phyloP scores from a whole-genome alignment of 1,284 basidiomycete genomes.

The Rhodotorula sp. region DNA sequence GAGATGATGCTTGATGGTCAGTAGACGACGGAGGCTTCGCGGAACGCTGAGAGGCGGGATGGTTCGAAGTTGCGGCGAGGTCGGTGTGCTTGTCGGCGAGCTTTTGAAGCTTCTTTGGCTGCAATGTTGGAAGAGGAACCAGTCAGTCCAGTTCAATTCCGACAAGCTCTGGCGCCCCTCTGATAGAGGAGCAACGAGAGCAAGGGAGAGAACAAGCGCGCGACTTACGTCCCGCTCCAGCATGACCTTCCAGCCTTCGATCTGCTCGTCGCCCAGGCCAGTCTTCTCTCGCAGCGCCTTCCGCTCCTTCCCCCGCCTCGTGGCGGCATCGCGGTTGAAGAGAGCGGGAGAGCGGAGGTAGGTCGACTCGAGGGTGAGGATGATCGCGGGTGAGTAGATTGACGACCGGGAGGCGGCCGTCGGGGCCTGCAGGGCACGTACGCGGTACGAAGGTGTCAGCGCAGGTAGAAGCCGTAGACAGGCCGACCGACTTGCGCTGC shows the following conservation, averaged over 20 bases:
- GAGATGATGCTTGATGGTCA: background rate
- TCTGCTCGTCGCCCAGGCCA: slow-evolving; percentile 71
- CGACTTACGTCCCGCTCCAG: slow-evolving; percentile 71
- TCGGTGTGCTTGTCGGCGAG: slow-evolving; percentile 19
- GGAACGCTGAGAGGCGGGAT: background rate
- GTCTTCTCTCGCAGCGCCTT: slow-evolving; percentile 64
- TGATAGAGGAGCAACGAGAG: background rate
- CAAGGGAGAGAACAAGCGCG: background rate
- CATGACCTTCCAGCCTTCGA: slow-evolving; percentile 85
- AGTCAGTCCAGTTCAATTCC: no score
- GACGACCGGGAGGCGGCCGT: background rate
- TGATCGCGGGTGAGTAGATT: slow-evolving; percentile 41
- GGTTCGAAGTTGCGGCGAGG: slow-evolving; percentile 8
- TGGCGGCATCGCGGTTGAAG: slow-evolving; percentile 72
- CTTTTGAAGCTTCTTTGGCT: slow-evolving; percentile 10
- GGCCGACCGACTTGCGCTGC: background rate
- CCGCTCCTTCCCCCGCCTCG: slow-evolving; percentile 64
- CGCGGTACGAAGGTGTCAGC: background rate
- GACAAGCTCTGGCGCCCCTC: no score
- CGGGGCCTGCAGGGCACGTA: background rate
- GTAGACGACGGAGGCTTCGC: background rate
- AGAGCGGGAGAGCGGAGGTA: slow-evolving; percentile 69
- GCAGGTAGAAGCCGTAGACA: background rate
- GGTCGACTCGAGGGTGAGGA: slow-evolving; percentile 60
- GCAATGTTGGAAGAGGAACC: background rate